Base-by-base conservation (phyloP, 1,284 basidiomycete species). In the Fomitopsis pinicola region DNA sequence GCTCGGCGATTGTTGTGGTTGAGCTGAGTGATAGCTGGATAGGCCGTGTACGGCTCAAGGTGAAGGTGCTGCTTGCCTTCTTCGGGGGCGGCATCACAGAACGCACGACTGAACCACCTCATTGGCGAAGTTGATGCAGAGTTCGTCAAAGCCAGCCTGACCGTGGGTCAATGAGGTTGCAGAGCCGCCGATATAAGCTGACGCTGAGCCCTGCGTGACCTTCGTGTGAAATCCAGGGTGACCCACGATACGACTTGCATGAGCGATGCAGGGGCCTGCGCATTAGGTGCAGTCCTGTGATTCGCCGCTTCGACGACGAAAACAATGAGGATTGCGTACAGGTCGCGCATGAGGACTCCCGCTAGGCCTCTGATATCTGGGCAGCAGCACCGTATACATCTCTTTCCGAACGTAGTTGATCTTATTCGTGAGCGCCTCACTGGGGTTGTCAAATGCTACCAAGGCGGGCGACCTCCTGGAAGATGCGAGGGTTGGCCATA, bases 291-390 rank as follows among this genome's bases (percentile, higher is more conserved):
- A 1, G 94, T 73, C 63, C 87, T 86, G 74, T 95, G 91, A 72
- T 98, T 97, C 62, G 88, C 89, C 0, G 90, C 93, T 74, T 98
- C 95, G 55, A 95, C 89, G 62, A 97, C 82, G 69, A 89, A 98
- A 0, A 94, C 88, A 71, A 97, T 95, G 14, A 98, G 82, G 70
- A 97, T 95, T 22, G 93, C 88, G 71, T 97, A 98, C 40, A 97
- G 80, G 68, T 95, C 92, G 56, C 87, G 84, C 64, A 93, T 84
- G 65, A 95, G 17, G 84, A 81, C 69, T 95, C 91, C 28, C 94
- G 83, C 75, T 98, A 95, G 2, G 72, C 72, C 2, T 81, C 78
- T 57, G 92, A 89, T 67, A 88, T 90, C 58, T 87, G 82, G 12
- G 87, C 60, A 97, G 82, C 65, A 97, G 82, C 22, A 91, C 86